Evolutionary conservation across 1,284 basidiomycete genomes (phyloP).

Genomic region (Ganoderma resinaceum): DNA sequence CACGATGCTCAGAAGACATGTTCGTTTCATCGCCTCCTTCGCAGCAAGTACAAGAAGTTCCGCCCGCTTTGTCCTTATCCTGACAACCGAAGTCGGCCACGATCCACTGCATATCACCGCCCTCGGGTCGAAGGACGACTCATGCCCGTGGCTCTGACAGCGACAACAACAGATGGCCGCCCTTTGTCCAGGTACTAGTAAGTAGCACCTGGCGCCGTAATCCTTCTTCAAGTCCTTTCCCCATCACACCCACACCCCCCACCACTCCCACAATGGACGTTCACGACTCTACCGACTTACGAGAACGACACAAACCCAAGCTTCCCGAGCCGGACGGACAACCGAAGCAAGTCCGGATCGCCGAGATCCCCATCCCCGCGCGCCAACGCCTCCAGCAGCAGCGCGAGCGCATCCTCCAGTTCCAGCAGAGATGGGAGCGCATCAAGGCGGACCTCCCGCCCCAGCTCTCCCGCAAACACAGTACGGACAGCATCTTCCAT

Average conservation of each 20-base stretch:
- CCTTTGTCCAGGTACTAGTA: too few relatives aligned
- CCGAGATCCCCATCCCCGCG: not conserved
- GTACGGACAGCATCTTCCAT: slow-evolving; percentile 22
- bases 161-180: not conserved
- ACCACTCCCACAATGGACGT: not conserved
- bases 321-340: not conserved
- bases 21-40: not conserved
- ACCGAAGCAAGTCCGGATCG: not conserved
- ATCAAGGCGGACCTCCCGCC: slow-evolving; percentile 41
- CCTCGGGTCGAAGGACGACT: not conserved
- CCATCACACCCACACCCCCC: not conserved
- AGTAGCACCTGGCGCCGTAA: not conserved
- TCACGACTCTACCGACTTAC: not conserved
- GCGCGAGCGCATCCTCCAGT: too few relatives aligned
- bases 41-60: not conserved
- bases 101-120: not conserved
- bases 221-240: not conserved
- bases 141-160: not conserved
- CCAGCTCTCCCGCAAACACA: slow-evolving; percentile 39
- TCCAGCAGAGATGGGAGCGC: slow-evolving; percentile 36
- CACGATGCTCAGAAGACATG: not conserved
- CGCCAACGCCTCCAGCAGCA: slow-evolving; percentile 25
- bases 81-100: not conserved
- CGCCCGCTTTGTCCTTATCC: not conserved
- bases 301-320: not conserved